Conservation (phyloP, 75 land plant species). For the Cunninghamia lanceolata region DNA sequence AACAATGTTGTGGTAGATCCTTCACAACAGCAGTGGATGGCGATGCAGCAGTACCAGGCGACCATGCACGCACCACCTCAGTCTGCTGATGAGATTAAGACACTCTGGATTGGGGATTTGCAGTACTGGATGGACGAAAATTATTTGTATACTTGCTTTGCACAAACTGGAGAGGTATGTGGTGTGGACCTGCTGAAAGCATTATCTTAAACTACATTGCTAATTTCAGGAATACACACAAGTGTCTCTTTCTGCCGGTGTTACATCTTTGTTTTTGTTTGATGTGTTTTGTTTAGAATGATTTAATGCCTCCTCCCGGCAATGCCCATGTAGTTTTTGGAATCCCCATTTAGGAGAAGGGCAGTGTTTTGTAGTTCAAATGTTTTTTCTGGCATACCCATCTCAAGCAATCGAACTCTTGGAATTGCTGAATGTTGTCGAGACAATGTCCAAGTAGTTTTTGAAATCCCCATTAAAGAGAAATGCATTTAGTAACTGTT, state of each 20-base stretch:
- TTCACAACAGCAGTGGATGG: constrained; percentile 13
- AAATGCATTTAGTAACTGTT: no score
- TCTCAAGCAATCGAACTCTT: neutral
- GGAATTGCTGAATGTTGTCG: no score
- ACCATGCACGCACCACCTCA: neutral
- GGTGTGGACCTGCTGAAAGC: neutral
- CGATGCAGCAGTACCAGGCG: constrained; percentile 24
- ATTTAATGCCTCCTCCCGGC: neutral
- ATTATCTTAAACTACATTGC: neutral
- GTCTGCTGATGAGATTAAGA: constrained; percentile 21
- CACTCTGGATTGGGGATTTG: constrained; percentile 31
- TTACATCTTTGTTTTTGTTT: neutral
- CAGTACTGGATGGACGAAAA: constrained; percentile 36
- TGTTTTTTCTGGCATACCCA: neutral
- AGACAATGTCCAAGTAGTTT: no score
- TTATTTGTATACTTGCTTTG: constrained; percentile 14
- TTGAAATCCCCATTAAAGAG: no score
- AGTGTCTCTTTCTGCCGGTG: neutral
- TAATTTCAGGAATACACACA: neutral
- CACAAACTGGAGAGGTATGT: constrained; percentile 22
- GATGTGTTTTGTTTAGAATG: neutral
- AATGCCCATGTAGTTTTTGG: neutral
- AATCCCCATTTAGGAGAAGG: neutral
- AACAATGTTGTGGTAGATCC: neutral
- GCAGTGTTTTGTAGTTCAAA: neutral